Evolutionary conservation across 148 eudicot species (phyloP).

Genomic region (Suaeda aralocaspica): DNA sequence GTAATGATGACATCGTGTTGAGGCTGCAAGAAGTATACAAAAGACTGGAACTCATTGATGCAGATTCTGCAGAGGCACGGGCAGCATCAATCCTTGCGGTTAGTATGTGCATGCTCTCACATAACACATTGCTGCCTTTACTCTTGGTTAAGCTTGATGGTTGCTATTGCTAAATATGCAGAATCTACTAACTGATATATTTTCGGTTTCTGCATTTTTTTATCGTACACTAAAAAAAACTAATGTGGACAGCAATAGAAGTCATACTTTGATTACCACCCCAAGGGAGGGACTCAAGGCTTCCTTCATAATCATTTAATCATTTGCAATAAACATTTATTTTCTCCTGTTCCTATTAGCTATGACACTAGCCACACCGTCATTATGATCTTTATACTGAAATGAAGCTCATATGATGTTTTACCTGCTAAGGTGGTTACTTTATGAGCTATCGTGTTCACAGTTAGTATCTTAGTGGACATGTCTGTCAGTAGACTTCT

Average conservation of each 20-base stretch:
- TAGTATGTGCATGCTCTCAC: slow-evolving; percentile 24
- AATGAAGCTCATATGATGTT: no score
- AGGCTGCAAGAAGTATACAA: slow-evolving; percentile 90
- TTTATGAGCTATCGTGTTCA: neutral
- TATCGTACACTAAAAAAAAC: neutral
- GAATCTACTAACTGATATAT: neutral
- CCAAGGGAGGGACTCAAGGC: neutral
- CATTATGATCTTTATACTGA: neutral
- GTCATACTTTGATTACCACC: neutral
- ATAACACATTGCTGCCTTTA: neutral
- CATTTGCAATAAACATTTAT: neutral
- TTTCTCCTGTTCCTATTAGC: neutral
- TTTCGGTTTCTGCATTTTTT: neutral
- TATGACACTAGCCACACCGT: no score
- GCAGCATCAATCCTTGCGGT: slow-evolving; percentile 98
- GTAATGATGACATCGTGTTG: slow-evolving; percentile 48
- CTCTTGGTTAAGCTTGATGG: neutral
- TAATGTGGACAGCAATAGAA: neutral
- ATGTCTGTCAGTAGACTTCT: neutral
- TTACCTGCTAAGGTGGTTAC: neutral
- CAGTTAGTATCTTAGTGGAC: neutral
- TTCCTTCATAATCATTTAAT: neutral
- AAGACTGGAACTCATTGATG: slow-evolving; percentile 89
- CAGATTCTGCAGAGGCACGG: slow-evolving; percentile 93
- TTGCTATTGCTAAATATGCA: neutral